phyloP scores from a whole-genome alignment of 208 protist species.

The Trichomonas tenax region DNA sequence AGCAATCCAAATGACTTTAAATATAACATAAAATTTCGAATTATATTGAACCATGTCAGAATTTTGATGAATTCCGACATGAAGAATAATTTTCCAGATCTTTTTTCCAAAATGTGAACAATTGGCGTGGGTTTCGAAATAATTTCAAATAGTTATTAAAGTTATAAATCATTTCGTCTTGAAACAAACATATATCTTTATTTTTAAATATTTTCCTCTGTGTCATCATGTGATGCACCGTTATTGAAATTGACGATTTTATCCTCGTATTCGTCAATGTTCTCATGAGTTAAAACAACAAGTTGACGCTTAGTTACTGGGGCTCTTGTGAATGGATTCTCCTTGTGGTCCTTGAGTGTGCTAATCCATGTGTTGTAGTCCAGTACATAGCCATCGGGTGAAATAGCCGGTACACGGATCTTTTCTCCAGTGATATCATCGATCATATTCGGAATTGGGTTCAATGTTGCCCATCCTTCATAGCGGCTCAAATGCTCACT shows the following conservation, averaged over 20 bases:
- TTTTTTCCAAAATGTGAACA: too few relatives aligned
- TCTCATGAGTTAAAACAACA: background rate
- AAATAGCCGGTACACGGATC: background rate
- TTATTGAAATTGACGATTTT: background rate
- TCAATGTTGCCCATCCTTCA: background rate
- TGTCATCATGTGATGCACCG: too few relatives aligned
- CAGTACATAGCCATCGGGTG: constrained; percentile 13
- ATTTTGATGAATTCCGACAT: too few relatives aligned
- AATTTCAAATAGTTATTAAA: too few relatives aligned
- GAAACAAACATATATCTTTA: too few relatives aligned
- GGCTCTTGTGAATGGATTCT: constrained; percentile 1
- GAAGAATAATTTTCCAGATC: too few relatives aligned
- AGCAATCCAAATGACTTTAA: too few relatives aligned
- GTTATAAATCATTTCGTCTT: too few relatives aligned
- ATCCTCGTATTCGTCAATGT: background rate
- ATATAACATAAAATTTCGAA: too few relatives aligned
- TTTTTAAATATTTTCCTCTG: too few relatives aligned
- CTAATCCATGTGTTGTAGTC: constrained; percentile 14
- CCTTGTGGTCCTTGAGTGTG: background rate
- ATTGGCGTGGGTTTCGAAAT: too few relatives aligned
- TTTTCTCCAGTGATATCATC: background rate
- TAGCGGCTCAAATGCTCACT: background rate
- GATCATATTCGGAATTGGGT: background rate
- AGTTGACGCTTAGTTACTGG: background rate
- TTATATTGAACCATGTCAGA: too few relatives aligned